phyloP scores from a whole-genome alignment of 176 grass and related monocot species.

The Oryza officinalis region DNA sequence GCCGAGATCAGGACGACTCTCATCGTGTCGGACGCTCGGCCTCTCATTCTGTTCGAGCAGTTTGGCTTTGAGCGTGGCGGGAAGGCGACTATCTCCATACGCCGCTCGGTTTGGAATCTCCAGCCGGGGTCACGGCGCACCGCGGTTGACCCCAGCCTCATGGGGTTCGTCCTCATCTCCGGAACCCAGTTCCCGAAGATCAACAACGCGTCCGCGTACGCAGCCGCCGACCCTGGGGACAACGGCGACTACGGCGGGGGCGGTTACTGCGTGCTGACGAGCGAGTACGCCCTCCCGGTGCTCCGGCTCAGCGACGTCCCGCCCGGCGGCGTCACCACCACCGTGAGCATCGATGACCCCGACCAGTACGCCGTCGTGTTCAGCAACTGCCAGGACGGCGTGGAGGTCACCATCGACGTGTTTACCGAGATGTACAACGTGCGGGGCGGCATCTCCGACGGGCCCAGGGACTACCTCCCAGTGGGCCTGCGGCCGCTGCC shows the following conservation, averaged over 20 bases:
- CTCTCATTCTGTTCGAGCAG: constrained; percentile 69
- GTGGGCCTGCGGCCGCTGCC: constrained; percentile 59
- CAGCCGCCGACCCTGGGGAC: constrained; percentile 17
- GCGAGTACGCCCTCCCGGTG: constrained; percentile 46
- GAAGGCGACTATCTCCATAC: constrained; percentile 47
- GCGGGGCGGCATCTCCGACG: not conserved
- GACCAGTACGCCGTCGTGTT: constrained; percentile 67
- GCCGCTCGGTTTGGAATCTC: constrained; percentile 37
- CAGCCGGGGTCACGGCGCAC: not conserved
- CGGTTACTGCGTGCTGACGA: constrained; percentile 58
- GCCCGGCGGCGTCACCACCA: constrained; percentile 20
- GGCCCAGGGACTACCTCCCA: constrained; percentile 54
- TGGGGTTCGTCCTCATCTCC: constrained; percentile 72
- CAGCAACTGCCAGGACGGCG: constrained; percentile 58
- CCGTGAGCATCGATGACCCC: constrained; percentile 32
- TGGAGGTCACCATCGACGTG: constrained; percentile 65
- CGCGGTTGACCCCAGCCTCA: constrained; percentile 38
- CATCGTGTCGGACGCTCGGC: constrained; percentile 47
- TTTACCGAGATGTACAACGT: constrained; percentile 73
- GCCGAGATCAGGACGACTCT: constrained; percentile 53
- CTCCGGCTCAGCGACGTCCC: constrained; percentile 53
- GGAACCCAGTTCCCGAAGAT: constrained; percentile 33
- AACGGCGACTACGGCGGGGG: not conserved
- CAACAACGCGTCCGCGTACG: constrained; percentile 51
- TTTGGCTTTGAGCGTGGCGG: constrained; percentile 62